Evolutionary conservation across 1,284 basidiomycete genomes (phyloP), one percentile per base, ranked within the genome.

Genomic region (Sparassis latifolia): DNA sequence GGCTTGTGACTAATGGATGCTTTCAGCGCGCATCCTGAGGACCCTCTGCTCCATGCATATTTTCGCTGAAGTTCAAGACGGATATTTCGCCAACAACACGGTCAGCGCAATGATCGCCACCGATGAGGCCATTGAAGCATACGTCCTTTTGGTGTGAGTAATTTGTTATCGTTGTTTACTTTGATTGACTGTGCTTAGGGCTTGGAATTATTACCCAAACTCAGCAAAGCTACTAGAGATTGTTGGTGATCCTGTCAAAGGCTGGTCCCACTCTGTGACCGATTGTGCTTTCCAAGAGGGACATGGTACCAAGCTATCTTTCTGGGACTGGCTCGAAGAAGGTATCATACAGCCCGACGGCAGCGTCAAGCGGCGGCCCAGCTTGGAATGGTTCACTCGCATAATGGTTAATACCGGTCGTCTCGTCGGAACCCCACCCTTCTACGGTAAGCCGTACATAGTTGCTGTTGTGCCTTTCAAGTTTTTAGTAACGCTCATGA

Each of bases 21-120:
- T 38, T n/a, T 28, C 37, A 53, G 48, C 6, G 9, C 41, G 52
- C 29, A 31, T 53, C 33, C 40, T 53, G 48, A 43, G 52, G 3
- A 42, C 32, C 10, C 40, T 53, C 2, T 42, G 38, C 10, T 53
- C 52, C 5, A 31, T 31, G 3, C 51, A 52, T 33, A 49, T 49
- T 30, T 52, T 52, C 42, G 6, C 28, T 3, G 44, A 53, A 42
- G 45, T 50, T 9, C 31, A 33, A 20, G 29, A 46, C 20, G 20
- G 20, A 20, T 20, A 20, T 20, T 20, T 20, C 20, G 20, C 20
- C 20, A 20, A 20, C 20, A 53, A 49, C 40, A 4, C 30, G 33
- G 42, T 44, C 10, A 53, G 44, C 44, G 48, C 28, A 20, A 9
- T 7, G 7, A 7, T 38, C 35, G 35, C n/a, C 7, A 7, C 7